Conservation (phyloP, 2,329 filamentous ascomycete genomes). For the Aotearoamyces nothofagi region DNA sequence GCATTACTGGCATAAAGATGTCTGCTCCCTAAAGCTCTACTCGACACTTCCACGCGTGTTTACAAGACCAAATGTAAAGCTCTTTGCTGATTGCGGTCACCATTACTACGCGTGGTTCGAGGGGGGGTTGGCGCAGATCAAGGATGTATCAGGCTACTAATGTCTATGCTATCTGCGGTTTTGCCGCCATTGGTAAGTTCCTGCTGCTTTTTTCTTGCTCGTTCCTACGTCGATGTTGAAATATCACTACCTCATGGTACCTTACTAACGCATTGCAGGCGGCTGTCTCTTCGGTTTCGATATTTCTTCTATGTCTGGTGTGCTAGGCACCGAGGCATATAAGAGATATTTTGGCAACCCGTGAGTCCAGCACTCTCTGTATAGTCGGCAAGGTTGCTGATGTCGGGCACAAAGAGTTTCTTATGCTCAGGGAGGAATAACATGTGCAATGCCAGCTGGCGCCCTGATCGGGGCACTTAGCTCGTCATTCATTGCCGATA, state of each 20-base stretch:
- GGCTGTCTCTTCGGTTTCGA: constrained; percentile 67
- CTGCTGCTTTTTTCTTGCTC: neutral
- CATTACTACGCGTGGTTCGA: no score
- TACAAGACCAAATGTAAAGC: no score
- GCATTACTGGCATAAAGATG: no score
- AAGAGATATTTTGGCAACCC: constrained; percentile 56
- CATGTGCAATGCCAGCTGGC: constrained; percentile 55
- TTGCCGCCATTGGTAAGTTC: constrained; percentile 41
- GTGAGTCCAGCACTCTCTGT: no score
- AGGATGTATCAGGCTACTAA: constrained; percentile 32
- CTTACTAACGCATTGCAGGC: constrained; percentile 28
- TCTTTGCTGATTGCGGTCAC: no score
- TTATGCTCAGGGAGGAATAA: constrained; percentile 45
- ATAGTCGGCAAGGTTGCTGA: no score
- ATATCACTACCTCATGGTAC: constrained; percentile 4
- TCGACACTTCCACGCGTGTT: no score
- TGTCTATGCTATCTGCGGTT: constrained; percentile 44
- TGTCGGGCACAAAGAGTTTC: no score
- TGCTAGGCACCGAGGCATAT: constrained; percentile 52
- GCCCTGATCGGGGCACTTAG: constrained; percentile 49
- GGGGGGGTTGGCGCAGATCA: no score
- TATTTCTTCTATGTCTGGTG: constrained; percentile 58
- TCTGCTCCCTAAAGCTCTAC: no score
- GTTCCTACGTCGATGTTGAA: neutral
- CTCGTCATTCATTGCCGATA: constrained; percentile 44